Evolutionary conservation across 805 yeast species (phyloP).

Genomic region (Debaryomyces prosopidis): DNA sequence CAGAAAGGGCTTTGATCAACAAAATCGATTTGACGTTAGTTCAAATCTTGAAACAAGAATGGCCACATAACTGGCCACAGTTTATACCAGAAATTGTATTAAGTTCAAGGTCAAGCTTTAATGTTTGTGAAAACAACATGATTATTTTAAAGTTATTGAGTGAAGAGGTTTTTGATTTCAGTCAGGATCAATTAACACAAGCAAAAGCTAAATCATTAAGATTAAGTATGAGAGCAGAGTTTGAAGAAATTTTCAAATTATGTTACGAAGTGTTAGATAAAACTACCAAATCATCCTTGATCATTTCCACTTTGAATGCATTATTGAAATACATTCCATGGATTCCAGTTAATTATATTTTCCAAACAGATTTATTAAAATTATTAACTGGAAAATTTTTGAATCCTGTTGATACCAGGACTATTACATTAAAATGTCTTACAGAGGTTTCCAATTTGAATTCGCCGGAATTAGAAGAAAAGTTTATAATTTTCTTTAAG

Average conservation of each 20-base stretch:
- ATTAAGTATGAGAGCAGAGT: constrained; percentile 82
- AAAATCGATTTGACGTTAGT: constrained; percentile 94
- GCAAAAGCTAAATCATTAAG: constrained; percentile 86
- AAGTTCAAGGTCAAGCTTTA: constrained; percentile 80
- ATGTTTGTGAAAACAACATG: constrained; percentile 98
- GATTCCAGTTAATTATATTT: constrained; percentile 90
- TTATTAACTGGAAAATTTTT: constrained; percentile 75
- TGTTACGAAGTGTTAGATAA: constrained; percentile 93
- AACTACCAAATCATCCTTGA: constrained; percentile 79
- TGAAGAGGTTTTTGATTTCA: constrained; percentile 94
- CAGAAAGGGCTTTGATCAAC: constrained; percentile 81
- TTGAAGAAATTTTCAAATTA: constrained; percentile 87
- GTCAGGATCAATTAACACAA: constrained; percentile 96
- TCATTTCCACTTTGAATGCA: constrained; percentile 81
- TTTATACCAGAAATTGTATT: constrained; percentile 91
- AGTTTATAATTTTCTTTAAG: constrained; percentile 69
- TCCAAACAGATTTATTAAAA: constrained; percentile 79
- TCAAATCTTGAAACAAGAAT: constrained; percentile 92
- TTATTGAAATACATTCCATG: constrained; percentile 85
- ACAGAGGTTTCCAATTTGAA: constrained; percentile 82
- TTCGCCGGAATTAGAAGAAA: constrained; percentile 51
- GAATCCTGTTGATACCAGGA: constrained; percentile 75
- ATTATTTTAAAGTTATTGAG: constrained; percentile 81
- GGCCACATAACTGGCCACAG: constrained; percentile 99
- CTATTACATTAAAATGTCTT: constrained; percentile 84